phyloP scores from a whole-genome alignment of 2,329 filamentous ascomycete genomes.

The Fusarium nisikadoi region DNA sequence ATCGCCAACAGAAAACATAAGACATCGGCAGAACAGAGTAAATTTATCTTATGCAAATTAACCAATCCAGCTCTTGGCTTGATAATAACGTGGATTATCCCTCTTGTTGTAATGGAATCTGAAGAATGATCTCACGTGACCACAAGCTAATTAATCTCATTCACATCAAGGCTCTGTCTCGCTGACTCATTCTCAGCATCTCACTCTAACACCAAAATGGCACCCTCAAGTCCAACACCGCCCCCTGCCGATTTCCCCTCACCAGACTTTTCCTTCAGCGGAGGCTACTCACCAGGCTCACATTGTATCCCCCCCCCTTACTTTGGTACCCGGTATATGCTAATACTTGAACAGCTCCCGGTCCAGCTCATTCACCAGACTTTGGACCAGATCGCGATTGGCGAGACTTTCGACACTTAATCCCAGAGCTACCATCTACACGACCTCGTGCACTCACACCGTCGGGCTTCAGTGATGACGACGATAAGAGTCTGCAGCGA shows the following conservation, averaged over 20 bases:
- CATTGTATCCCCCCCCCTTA: background rate
- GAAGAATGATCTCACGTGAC: background rate
- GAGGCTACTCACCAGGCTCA: background rate
- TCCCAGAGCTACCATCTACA: rapidly evolving
- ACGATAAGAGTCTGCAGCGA: background rate
- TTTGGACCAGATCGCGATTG: background rate
- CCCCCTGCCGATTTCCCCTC: background rate
- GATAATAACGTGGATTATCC: no score
- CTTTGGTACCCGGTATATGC: rapidly evolving
- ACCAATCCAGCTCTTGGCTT: rapidly evolving
- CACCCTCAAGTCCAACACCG: background rate
- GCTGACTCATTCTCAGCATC: background rate
- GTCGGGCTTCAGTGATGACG: background rate
- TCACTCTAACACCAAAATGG: background rate
- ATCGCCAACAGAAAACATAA: background rate
- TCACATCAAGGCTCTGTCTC: no score
- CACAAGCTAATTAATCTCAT: background rate
- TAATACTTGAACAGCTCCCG: background rate
- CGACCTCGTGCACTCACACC: background rate
- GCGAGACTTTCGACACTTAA: background rate
- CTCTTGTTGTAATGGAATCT: background rate
- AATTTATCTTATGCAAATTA: rapidly evolving
- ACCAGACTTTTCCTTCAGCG: background rate
- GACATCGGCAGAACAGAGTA: background rate
- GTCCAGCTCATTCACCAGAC: background rate